Evolutionary conservation across 805 yeast species (phyloP).

Genomic region (Candida insectorum): DNA sequence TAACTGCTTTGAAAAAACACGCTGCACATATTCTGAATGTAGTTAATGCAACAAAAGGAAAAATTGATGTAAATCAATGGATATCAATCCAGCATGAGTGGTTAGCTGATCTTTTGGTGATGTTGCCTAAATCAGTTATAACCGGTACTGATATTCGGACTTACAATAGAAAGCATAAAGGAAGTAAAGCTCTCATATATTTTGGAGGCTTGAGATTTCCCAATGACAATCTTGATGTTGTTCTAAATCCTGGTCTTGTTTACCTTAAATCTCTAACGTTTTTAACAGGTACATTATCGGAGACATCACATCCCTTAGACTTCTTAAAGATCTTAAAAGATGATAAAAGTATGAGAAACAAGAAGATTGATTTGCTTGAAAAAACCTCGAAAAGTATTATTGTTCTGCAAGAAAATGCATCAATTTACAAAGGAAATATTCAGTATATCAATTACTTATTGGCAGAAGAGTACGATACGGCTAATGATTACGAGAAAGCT

Average conservation of each 20-base stretch:
- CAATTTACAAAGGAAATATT: neutral
- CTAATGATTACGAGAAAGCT: conserved; percentile 15
- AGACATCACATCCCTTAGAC: conserved; percentile 5
- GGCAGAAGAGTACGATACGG: conserved; percentile 36
- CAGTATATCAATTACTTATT: conserved; percentile 5
- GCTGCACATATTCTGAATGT: conserved; percentile 59
- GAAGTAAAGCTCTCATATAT: conserved; percentile 13
- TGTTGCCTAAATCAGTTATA: conserved; percentile 43
- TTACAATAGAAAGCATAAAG: conserved; percentile 13
- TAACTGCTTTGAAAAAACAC: conserved; percentile 61
- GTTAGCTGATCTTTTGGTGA: conserved; percentile 56
- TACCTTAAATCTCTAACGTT: conserved; percentile 13
- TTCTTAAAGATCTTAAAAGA: conserved; percentile 2
- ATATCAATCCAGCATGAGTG: conserved; percentile 58
- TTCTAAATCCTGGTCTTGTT: conserved; percentile 28
- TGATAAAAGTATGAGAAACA: conserved; percentile 1
- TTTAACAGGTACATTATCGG: neutral
- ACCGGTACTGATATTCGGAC: conserved; percentile 10
- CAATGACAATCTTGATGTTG: conserved; percentile 21
- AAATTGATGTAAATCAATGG: conserved; percentile 42
- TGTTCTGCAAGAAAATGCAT: no score
- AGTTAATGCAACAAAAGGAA: conserved; percentile 3
- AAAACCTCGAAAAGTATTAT: conserved; percentile 1
- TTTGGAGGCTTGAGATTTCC: conserved; percentile 33
- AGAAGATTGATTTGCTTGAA: conserved; percentile 6